Evolutionary conservation across 2,329 filamentous ascomycete genomes (phyloP).

Genomic region (Cadophora luteo-olivacea): DNA sequence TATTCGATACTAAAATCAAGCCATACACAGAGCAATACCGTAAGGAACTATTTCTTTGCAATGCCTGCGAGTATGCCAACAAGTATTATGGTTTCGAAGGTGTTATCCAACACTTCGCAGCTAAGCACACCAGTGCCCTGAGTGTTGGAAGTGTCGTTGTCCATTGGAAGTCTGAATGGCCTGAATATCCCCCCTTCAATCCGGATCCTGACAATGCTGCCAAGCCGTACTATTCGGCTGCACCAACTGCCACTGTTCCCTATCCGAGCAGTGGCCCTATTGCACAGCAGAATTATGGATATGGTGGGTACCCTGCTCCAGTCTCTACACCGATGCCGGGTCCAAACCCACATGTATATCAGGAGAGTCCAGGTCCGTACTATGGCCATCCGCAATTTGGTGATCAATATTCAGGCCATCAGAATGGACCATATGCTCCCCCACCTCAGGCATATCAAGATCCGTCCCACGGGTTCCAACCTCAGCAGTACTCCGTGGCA

Average conservation of each 20-base stretch:
- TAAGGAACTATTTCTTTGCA: conserved; percentile 80
- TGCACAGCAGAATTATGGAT: conserved; percentile 45
- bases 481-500: conserved; percentile 37
- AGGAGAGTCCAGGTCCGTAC: conserved; percentile 42
- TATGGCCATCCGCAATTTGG: conserved; percentile 46
- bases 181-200: conserved; percentile 74
- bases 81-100: conserved; percentile 80
- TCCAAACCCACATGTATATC: conserved; percentile 39
- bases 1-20: conserved; percentile 80
- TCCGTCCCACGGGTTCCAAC: conserved; percentile 36
- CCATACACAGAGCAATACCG: conserved; percentile 68
- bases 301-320: conserved; percentile 42
- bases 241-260: conserved; percentile 43
- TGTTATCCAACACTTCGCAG: conserved; percentile 82
- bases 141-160: conserved; percentile 76
- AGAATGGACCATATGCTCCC: conserved; percentile 41
- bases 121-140: conserved; percentile 76
- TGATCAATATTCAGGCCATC: conserved; percentile 43
- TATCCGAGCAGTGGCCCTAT: conserved; percentile 43
- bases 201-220: conserved; percentile 57
- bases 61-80: conserved; percentile 66
- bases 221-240: conserved; percentile 45
- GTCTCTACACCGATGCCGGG: conserved; percentile 34
- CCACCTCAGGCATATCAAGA: conserved; percentile 40
- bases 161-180: conserved; percentile 84